Conservation (phyloP, 1,284 basidiomycete species). For the Trametes sp. region DNA sequence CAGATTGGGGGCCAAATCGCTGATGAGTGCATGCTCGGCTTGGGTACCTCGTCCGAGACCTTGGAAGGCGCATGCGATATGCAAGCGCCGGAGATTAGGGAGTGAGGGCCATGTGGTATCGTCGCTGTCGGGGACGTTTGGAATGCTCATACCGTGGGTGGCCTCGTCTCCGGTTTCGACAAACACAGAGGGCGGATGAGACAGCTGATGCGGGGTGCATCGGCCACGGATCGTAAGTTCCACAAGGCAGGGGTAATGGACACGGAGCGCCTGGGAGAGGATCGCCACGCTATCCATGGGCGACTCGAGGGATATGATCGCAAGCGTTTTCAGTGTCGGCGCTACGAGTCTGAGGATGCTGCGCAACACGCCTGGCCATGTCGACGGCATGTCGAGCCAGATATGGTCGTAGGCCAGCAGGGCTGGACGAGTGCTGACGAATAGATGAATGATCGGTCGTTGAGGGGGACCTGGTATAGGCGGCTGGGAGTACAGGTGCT, state of each 20-base stretch:
- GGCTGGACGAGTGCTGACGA: conserved; percentile 35
- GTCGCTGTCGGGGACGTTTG: background rate
- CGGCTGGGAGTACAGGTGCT: conserved; percentile 1
- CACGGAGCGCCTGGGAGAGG: conserved; percentile 30
- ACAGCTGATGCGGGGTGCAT: conserved; percentile 26
- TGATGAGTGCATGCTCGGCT: conserved; percentile 34
- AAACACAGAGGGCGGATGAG: conserved; percentile 10
- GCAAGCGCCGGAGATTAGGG: conserved; percentile 35
- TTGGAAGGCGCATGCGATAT: conserved; percentile 38
- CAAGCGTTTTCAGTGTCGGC: conserved; percentile 38
- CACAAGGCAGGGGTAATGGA: conserved; percentile 32
- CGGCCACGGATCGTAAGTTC: conserved; percentile 41
- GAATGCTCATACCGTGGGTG: background rate
- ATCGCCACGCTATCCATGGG: conserved; percentile 32
- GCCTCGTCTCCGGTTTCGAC: background rate
- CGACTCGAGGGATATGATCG: conserved; percentile 36
- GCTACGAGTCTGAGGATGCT: conserved; percentile 37
- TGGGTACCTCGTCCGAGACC: conserved; percentile 28
- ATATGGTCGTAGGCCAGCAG: conserved; percentile 13
- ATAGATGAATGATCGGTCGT: conserved; percentile 36
- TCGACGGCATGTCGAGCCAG: background rate
- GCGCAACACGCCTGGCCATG: conserved; percentile 21
- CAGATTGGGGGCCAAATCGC: conserved; percentile 32
- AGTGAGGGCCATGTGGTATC: conserved; percentile 4
- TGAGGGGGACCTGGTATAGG: background rate